These are phyloP conservation scores for Penicillium griseofulvum DNA, from an alignment of 2,329 filamentous ascomycete genomes.

Conservation along the genomic window DNA sequence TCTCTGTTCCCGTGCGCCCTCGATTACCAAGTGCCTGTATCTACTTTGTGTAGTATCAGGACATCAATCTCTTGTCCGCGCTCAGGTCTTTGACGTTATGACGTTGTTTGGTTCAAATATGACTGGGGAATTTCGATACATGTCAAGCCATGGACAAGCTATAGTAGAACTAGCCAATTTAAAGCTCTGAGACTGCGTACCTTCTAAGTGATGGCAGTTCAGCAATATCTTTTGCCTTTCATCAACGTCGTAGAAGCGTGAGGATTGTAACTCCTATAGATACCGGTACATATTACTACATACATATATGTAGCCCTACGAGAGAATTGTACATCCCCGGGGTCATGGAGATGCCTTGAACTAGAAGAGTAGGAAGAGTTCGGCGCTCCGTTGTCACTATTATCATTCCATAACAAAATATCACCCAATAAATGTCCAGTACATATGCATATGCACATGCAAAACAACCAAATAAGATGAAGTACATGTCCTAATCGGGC, in stretches of 20 bases:
- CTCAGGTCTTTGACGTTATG: too few species aligned
- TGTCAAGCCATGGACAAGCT: background rate
- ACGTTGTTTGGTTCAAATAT: background rate
- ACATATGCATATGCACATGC: slow-evolving; percentile 10
- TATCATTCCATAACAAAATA: slow-evolving; percentile 1
- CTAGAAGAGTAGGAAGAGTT: background rate
- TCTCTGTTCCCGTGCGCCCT: background rate
- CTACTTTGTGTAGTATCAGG: background rate
- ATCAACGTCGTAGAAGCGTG: too few species aligned
- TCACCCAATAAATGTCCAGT: background rate
- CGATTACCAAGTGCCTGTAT: background rate
- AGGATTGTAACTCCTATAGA: background rate
- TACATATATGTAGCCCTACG: too few species aligned
- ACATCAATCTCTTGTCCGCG: background rate
- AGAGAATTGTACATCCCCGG: too few species aligned
- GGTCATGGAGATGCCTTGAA: background rate
- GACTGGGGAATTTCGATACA: background rate
- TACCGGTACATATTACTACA: background rate
- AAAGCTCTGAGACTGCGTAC: background rate
- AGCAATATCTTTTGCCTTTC: background rate
- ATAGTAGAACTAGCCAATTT: background rate
- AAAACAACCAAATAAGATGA: background rate
- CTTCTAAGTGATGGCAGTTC: background rate
- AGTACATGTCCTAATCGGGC: background rate
- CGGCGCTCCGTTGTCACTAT: background rate